Evolutionary conservation across 345 rosid genomes (phyloP), one percentile per base, ranked within the genome.

Genomic region (Odontarrhena argentea): DNA sequence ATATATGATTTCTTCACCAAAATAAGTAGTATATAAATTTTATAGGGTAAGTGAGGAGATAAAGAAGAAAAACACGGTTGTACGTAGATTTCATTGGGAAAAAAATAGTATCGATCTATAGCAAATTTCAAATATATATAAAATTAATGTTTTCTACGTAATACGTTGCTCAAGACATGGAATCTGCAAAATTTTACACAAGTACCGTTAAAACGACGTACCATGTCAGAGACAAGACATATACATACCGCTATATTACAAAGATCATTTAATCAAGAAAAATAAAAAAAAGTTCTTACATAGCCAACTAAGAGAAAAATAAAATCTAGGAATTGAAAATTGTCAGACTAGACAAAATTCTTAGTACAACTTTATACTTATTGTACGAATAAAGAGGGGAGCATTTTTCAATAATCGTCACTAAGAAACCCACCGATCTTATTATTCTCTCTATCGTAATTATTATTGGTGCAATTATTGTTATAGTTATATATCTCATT

Each of bases 381-480:
- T 72, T 65, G 60, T 72, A 68, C 69, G 73, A 38, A 45, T 18
- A 34, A 56, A 49, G 11, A n/a, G 30, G 38, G 9, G 60, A 10
- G 45, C 52, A 65, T 71, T 71, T 30, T 36, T 53, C 12, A 74
- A 74, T 68, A 74, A 68, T 74, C 73, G 35, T 68, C 74, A 74
- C 77, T 68, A 52, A 68, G 64, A 74, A 74, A 68, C 73, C 77
- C 77, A 67, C 74, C 64, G 15, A 61, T 67, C 74, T 74, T 74
- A 55, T 74, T 74, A 55, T 61, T 74, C 68, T 74, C 77, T 74
- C 69, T 74, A 68, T 74, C 74, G 53, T 74, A 67, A 74, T 74
- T 74, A 67, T 74, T 67, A 55, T 74, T 67, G 63, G 37, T 55
- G 60, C 71, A 73, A 50, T 60, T 74, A 55, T 67, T 74, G 25